Conservation (phyloP, 495 filamentous ascomycete species). For the Daldinia loculata region DNA sequence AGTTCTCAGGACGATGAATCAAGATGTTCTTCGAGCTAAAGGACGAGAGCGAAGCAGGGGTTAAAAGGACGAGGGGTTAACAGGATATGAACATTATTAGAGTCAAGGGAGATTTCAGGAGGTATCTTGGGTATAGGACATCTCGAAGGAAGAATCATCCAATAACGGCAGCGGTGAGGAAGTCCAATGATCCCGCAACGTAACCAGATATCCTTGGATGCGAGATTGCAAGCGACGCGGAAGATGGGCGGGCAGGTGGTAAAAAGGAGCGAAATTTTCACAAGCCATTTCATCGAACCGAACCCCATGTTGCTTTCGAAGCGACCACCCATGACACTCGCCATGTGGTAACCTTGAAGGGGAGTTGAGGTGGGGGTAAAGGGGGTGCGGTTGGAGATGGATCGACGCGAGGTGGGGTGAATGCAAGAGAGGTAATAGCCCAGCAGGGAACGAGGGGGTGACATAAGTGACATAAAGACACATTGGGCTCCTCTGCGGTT, state of each 20-base stretch:
- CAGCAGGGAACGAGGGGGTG: constrained; percentile 1
- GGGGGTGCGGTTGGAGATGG: constrained; percentile 36
- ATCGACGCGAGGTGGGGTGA: constrained; percentile 43
- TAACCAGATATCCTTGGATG: constrained; percentile 32
- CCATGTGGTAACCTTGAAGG: constrained; percentile 57
- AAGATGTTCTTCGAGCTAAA: constrained; percentile 17
- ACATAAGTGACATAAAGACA: constrained; percentile 24
- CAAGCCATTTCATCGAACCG: constrained; percentile 39
- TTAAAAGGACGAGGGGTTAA: constrained; percentile 38
- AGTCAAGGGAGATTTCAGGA: constrained; percentile 21
- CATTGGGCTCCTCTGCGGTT: constrained; percentile 39
- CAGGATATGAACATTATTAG: constrained; percentile 40
- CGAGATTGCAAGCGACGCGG: constrained; percentile 33
- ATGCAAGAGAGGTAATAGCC: constrained; percentile 9
- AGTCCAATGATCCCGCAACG: constrained; percentile 27
- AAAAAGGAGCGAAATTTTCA: constrained; percentile 39
- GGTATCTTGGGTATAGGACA: constrained; percentile 29
- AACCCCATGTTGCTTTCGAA: constrained; percentile 33
- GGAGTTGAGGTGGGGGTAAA: constrained; percentile 37
- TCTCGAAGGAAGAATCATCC: constrained; percentile 24
- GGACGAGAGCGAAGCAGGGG: constrained; percentile 20
- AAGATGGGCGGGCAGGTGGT: constrained; percentile 40
- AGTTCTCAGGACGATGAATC: background rate
- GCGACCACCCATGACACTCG: constrained; percentile 52
- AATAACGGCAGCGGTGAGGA: constrained; percentile 14